These are phyloP conservation scores for Nigrospora sphaerica DNA, from an alignment of 2,329 filamentous ascomycete species.

Conservation along the genomic window DNA sequence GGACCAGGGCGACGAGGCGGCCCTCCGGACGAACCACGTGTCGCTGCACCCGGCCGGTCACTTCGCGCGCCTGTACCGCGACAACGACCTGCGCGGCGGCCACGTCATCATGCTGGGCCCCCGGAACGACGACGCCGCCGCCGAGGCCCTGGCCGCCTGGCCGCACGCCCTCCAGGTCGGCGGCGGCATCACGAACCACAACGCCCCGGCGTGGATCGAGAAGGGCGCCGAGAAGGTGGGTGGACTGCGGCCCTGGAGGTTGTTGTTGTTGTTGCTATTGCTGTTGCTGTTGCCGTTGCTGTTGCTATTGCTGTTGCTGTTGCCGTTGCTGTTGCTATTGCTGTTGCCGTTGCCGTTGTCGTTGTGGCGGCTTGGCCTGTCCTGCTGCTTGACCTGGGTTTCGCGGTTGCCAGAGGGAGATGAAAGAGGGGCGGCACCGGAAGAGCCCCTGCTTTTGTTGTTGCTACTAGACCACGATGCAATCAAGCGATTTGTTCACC, in stretches of 20 bases:
- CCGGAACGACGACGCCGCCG: slow-evolving; percentile 74
- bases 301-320: no score
- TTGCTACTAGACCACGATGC: no score
- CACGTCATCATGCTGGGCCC: slow-evolving; percentile 97
- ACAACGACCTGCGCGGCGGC: slow-evolving; percentile 66
- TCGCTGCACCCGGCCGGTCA: slow-evolving; percentile 75
- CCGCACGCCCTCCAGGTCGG: slow-evolving; percentile 77
- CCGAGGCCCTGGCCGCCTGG: slow-evolving; percentile 73
- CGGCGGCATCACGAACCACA: slow-evolving; percentile 83
- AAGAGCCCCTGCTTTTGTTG: no score
- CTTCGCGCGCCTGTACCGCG: slow-evolving; percentile 75
- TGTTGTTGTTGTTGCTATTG: no score
- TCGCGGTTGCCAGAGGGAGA: no score
- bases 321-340: no score
- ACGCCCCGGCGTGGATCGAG: slow-evolving; percentile 81
- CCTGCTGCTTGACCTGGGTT: no score
- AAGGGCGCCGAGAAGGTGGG: slow-evolving; percentile 81
- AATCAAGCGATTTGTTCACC: no score
- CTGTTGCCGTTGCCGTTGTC: no score
- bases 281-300: no score
- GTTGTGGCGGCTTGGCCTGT: no score
- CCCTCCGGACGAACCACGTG: slow-evolving; percentile 87
- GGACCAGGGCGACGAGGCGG: slow-evolving; percentile 51
- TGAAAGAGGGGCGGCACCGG: no score
- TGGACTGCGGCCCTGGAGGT: not conserved